Conservation (phyloP, 768 basidiomycete genomes). For the Galerina marginata region DNA sequence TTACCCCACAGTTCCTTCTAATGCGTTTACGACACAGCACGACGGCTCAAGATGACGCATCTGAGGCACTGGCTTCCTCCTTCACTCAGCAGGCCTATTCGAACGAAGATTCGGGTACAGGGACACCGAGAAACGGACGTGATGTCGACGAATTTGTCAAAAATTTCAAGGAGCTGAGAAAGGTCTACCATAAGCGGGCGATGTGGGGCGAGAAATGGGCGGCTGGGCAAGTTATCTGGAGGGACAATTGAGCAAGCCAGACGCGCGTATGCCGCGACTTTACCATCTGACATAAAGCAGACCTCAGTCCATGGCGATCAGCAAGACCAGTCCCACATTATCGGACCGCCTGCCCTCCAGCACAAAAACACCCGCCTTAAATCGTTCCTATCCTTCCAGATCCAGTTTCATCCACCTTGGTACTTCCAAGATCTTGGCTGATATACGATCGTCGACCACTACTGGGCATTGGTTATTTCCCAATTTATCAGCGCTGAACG, state of each 20-base stretch:
- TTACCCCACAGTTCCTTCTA: conserved; percentile 85
- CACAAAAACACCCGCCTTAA: no score
- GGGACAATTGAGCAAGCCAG: conserved; percentile 53
- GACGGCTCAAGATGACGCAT: conserved; percentile 88
- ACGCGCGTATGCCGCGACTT: not conserved
- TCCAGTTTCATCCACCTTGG: no score
- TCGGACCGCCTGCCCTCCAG: no score
- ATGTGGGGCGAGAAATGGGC: conserved; percentile 92
- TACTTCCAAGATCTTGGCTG: no score
- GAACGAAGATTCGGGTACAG: conserved; percentile 22
- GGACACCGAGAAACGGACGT: conserved; percentile 45
- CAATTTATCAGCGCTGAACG: no score
- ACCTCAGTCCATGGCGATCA: no score
- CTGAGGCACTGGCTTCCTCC: conserved; percentile 81
- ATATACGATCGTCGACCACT: no score
- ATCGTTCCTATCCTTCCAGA: no score
- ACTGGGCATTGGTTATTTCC: no score
- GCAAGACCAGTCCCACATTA: no score
- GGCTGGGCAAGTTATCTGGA: conserved; percentile 84
- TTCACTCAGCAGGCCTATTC: conserved; percentile 72
- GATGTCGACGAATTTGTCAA: conserved; percentile 88
- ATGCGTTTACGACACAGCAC: conserved; percentile 88
- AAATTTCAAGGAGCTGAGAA: conserved; percentile 86
- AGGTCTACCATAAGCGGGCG: conserved; percentile 91
- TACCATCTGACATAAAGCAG: not conserved